These are phyloP conservation scores for Ogataea paradorogensis DNA, from an alignment of 805 yeast genomes.

Conservation along the genomic window DNA sequence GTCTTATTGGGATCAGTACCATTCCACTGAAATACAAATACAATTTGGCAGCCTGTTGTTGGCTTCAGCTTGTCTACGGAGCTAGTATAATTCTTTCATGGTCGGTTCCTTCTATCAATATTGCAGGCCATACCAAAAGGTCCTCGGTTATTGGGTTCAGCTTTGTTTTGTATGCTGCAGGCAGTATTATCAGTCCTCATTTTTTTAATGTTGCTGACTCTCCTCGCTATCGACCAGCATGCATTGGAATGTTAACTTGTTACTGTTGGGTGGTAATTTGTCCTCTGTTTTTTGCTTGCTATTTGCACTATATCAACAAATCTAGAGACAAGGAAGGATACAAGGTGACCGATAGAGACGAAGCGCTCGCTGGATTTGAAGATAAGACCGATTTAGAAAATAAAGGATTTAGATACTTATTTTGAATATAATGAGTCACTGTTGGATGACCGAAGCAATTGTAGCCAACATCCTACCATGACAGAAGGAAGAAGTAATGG, in stretches of 20 bases:
- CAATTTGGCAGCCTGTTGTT: constrained; percentile 12
- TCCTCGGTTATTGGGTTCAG: constrained; percentile 41
- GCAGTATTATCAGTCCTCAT: constrained; percentile 52
- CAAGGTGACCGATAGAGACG: constrained; percentile 27
- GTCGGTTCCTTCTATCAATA: constrained; percentile 27
- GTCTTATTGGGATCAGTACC: constrained; percentile 40
- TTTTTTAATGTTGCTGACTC: constrained; percentile 43
- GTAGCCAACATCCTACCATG: no score
- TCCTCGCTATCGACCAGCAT: constrained; percentile 41
- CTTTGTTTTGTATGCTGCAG: constrained; percentile 47
- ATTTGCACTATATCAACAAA: constrained; percentile 37
- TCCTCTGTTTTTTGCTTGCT: constrained; percentile 17
- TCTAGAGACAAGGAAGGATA: constrained; percentile 36
- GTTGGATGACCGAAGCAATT: no score
- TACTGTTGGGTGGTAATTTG: constrained; percentile 3
- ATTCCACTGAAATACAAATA: constrained; percentile 36
- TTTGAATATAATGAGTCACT: no score
- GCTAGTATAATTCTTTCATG: constrained; percentile 10
- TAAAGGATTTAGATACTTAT: constrained; percentile 26
- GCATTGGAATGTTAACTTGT: constrained; percentile 23
- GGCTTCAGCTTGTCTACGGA: constrained; percentile 13
- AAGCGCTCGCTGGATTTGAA: constrained; percentile 30
- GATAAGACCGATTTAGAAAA: constrained; percentile 32
- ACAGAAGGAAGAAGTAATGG: no score
- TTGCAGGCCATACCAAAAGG: constrained; percentile 54